A percentile compares a stretch with the other conserved stretches of the same genome.
Evolutionary conservation across 768 basidiomycete genomes (phyloP).

Genomic region (Kwoniella mangroviensis): DNA sequence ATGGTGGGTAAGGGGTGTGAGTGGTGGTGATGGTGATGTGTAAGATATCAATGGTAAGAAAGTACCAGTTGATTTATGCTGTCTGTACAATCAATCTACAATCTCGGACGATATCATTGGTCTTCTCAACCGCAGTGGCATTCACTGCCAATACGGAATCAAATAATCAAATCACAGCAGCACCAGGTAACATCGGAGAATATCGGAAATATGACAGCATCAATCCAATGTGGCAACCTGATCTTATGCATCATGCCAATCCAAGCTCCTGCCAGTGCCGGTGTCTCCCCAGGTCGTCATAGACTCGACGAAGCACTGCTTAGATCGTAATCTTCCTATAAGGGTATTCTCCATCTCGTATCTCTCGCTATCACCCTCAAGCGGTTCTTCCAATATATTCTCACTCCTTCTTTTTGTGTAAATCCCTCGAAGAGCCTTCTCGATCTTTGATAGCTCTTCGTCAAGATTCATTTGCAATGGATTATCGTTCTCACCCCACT

Average conservation of each 20-base stretch:
- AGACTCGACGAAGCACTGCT: no score
- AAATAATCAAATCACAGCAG: neutral
- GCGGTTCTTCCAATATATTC: no score
- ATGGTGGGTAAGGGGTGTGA: conserved; percentile 10
- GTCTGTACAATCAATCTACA: neutral
- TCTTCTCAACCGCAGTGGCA: neutral
- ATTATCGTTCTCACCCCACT: neutral
- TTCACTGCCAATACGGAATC: neutral
- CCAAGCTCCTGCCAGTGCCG: neutral
- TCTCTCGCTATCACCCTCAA: no score
- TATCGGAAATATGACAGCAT: conserved; percentile 1
- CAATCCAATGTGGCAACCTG: neutral
- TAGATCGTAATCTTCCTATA: no score
- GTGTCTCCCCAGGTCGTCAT: no score
- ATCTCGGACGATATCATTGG: conserved; percentile 16
- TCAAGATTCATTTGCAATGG: neutral
- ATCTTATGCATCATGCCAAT: neutral
- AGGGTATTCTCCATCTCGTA: no score
- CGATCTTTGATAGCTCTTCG: neutral
- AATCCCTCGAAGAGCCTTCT: neutral
- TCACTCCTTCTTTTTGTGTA: no score
- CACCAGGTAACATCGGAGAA: neutral
- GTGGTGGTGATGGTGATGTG: neutral
- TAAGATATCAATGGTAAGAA: neutral
- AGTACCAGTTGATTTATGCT: neutral